Conservation (phyloP, 2,329 filamentous ascomycete species). For the Aspergillus ochraceoroseus region DNA sequence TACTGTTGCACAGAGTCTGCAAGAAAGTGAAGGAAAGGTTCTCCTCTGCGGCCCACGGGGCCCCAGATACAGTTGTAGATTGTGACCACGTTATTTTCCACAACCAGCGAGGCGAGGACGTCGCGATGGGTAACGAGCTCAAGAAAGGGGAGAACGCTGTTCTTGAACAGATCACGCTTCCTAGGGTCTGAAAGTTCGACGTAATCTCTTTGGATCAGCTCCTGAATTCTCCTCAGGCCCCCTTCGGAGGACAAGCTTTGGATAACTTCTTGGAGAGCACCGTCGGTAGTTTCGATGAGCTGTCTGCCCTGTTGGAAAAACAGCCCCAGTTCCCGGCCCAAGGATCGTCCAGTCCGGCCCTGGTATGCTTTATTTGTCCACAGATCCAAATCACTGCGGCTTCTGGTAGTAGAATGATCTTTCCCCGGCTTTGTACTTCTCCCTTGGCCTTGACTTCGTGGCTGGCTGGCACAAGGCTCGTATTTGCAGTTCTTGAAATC, state of each 20-base stretch:
- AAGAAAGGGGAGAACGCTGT: conserved; percentile 41
- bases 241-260: conserved; percentile 27
- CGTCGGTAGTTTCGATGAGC: conserved; percentile 24
- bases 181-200: background rate
- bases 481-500: conserved; percentile 9
- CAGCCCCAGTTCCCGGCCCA: conserved; percentile 3
- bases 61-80: conserved; percentile 47
- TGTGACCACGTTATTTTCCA: conserved; percentile 42
- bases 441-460: background rate
- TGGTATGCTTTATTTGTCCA: conserved; percentile 11
- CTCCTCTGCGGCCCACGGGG: conserved; percentile 35
- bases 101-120: conserved; percentile 40
- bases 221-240: conserved; percentile 29
- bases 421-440: background rate
- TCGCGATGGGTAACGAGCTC: conserved; percentile 40
- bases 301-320: conserved; percentile 27
- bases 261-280: conserved; percentile 29
- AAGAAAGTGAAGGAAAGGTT: conserved; percentile 33
- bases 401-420: background rate
- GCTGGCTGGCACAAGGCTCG: background rate
- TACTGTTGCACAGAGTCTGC: conserved; percentile 18
- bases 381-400: conserved; percentile 1
- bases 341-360: background rate
- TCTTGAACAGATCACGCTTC: conserved; percentile 19
- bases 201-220: conserved; percentile 17